A percentile compares a stretch with the other conserved stretches of the same genome.
phyloP scores from a whole-genome alignment of 2,329 filamentous ascomycete genomes.

The Fusarium cicatricum region DNA sequence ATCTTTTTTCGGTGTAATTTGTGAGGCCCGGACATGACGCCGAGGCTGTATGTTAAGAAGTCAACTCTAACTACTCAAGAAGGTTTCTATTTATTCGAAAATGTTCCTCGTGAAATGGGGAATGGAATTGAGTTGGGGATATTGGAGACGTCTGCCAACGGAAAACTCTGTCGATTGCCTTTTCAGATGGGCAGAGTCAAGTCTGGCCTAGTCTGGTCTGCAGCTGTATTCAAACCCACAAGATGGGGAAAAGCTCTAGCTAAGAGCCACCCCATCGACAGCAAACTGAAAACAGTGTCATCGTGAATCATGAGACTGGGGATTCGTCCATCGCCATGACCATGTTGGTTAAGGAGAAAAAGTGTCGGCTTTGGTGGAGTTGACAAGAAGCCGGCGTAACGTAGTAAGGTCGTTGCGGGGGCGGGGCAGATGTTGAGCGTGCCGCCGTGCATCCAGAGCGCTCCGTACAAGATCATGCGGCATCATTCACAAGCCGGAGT shows the following conservation, averaged over 20 bases:
- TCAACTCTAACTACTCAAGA: too few relatives aligned
- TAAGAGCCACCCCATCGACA: not conserved
- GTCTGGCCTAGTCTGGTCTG: too few relatives aligned
- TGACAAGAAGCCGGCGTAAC: conserved; percentile 6
- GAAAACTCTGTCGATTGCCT: conserved; percentile 1
- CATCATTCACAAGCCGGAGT: conserved; percentile 18
- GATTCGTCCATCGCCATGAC: not conserved
- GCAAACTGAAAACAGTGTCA: not conserved
- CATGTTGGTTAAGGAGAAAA: conserved; percentile 9
- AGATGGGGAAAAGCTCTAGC: not conserved
- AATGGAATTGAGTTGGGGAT: too few relatives aligned
- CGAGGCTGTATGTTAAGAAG: too few relatives aligned
- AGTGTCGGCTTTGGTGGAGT: conserved; percentile 26
- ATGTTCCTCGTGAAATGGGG: too few relatives aligned
- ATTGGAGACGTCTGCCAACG: conserved; percentile 1
- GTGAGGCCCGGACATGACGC: too few relatives aligned
- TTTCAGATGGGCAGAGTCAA: too few relatives aligned
- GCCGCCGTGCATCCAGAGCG: conserved; percentile 3
- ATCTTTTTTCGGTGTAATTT: too few relatives aligned
- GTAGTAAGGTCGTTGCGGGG: conserved; percentile 22
- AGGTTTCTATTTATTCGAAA: too few relatives aligned
- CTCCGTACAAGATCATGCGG: conserved; percentile 27
- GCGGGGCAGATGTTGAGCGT: conserved; percentile 24
- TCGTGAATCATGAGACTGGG: not conserved
- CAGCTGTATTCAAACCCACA: too few relatives aligned